phyloP scores from a whole-genome alignment of 129 eudicot species.

The Heracleum sosnowskyi region DNA sequence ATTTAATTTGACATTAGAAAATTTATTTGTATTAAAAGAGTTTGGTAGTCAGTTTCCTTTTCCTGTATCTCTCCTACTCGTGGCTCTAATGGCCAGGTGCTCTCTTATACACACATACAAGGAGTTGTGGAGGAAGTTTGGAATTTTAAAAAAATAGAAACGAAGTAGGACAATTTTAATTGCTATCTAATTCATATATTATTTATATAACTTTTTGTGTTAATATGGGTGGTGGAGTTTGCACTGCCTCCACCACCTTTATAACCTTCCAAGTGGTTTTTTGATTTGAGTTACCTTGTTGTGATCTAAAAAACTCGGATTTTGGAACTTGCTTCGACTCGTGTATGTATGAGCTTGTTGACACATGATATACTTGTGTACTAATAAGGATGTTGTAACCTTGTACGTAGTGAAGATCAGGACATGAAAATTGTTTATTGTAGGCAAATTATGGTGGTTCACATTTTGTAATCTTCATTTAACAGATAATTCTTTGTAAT shows the following conservation, averaged over 20 bases:
- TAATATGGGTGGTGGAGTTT: not conserved
- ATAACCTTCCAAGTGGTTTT: not conserved
- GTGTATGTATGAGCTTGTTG: not conserved
- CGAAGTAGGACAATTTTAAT: not conserved
- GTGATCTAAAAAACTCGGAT: not conserved
- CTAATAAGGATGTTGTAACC: not conserved
- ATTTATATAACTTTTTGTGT: not conserved
- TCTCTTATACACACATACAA: not conserved
- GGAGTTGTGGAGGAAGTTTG: not conserved
- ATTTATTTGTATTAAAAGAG: not conserved
- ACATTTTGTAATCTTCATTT: not conserved
- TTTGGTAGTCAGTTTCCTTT: not conserved
- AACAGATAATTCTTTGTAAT: constrained; percentile 7
- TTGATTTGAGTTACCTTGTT: not conserved
- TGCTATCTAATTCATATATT: too few relatives aligned
- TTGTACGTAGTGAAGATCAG: not conserved
- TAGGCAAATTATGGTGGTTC: constrained; percentile 8
- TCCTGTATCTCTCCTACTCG: not conserved
- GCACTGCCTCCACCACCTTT: not conserved
- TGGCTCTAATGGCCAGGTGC: not conserved
- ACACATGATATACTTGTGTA: not conserved
- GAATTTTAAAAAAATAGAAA: not conserved
- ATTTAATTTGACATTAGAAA: not conserved
- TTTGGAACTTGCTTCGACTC: not conserved
- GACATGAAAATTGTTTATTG: not conserved